These are phyloP conservation scores for Schizosaccharomyces cryophilus DNA, from an alignment of 805 yeast genomes.

Conservation along the genomic window DNA sequence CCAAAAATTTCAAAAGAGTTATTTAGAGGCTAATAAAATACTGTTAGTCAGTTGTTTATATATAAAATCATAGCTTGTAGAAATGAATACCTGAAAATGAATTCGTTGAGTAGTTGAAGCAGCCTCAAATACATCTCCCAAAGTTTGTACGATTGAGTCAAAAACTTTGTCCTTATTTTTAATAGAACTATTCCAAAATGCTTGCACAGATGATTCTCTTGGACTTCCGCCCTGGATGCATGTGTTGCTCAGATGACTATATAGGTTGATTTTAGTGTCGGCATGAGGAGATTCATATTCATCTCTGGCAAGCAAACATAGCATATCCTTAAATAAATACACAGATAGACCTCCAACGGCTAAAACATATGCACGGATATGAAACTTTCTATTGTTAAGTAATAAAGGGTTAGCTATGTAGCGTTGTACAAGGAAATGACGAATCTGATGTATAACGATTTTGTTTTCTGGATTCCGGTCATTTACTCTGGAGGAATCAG, in stretches of 20 bases:
- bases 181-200: slow-evolving; percentile 26
- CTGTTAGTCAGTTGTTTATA: background rate
- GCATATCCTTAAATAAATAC: slow-evolving; percentile 53
- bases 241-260: slow-evolving; percentile 78
- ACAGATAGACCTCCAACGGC: slow-evolving; percentile 53
- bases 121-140: slow-evolving; percentile 52
- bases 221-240: slow-evolving; percentile 44
- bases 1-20: slow-evolving; percentile 80
- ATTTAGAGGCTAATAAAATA: slow-evolving; percentile 24
- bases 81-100: slow-evolving; percentile 31
- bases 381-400: slow-evolving; percentile 51
- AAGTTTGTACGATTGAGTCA: slow-evolving; percentile 31
- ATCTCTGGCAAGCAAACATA: slow-evolving; percentile 53
- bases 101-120: slow-evolving; percentile 60
- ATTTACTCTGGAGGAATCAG: background rate
- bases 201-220: slow-evolving; percentile 26
- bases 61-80: slow-evolving; percentile 12
- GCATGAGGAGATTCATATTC: slow-evolving; percentile 19
- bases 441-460: slow-evolving; percentile 58
- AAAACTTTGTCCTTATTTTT: slow-evolving; percentile 19
- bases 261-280: slow-evolving; percentile 20
- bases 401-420: slow-evolving; percentile 49
- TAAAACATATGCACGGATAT: slow-evolving; percentile 62
- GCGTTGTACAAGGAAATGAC: slow-evolving; percentile 79
- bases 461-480: background rate